Evolutionary conservation across 306 rosid species (phyloP).

Genomic region (Pyrus bretschneideri): DNA sequence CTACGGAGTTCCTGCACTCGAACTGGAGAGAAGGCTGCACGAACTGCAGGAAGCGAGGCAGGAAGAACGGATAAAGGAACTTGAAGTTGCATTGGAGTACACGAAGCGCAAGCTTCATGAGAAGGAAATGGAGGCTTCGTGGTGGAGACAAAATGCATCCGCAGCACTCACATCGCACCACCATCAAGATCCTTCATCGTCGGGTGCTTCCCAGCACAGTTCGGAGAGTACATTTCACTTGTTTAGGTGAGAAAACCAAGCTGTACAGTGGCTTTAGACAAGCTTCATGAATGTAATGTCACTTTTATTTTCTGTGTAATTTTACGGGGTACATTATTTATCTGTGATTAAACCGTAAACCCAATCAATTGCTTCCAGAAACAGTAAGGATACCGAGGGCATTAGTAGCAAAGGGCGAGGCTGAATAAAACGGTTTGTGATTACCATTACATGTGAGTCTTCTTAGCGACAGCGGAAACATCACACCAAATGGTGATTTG

Average conservation of each 20-base stretch:
- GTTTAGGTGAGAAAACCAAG: conserved; percentile 23
- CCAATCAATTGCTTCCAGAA: background rate
- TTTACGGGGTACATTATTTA: too few relatives aligned
- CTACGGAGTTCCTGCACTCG: conserved; percentile 55
- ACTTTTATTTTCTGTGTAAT: too few relatives aligned
- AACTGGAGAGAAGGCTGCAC: conserved; percentile 72
- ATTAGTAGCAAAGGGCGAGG: background rate
- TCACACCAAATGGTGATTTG: conserved; percentile 19
- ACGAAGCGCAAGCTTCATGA: conserved; percentile 42
- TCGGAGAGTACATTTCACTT: conserved; percentile 20
- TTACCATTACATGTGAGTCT: conserved; percentile 19
- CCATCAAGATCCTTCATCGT: conserved; percentile 40
- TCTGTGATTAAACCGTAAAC: background rate
- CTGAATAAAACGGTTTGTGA: background rate
- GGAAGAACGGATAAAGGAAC: conserved; percentile 61
- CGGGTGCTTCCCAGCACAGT: conserved; percentile 39
- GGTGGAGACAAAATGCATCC: conserved; percentile 72
- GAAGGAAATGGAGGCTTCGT: conserved; percentile 56
- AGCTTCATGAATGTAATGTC: too few relatives aligned
- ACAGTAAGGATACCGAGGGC: background rate
- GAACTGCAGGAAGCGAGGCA: conserved; percentile 67
- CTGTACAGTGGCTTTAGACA: conserved; percentile 7
- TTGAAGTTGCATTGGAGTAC: conserved; percentile 62
- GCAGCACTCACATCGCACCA: conserved; percentile 29
- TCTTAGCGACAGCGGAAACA: conserved; percentile 20